Conservation (phyloP, 495 filamentous ascomycete genomes). For the Cryomyces antarcticus region DNA sequence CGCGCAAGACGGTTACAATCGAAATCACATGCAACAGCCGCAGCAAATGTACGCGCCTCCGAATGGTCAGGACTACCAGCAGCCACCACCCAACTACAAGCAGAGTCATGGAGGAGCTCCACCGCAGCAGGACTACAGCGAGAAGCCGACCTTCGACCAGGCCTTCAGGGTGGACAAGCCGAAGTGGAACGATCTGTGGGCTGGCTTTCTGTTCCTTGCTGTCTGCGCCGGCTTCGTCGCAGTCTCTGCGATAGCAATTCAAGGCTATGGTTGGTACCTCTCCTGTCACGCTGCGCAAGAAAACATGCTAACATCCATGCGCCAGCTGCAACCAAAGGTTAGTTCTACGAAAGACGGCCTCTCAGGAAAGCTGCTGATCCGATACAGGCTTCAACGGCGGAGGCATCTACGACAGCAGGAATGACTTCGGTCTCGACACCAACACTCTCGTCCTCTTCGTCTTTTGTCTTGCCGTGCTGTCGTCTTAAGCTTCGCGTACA, state of each 20-base stretch:
- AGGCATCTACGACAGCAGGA: conserved; percentile 47
- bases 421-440: conserved; percentile 50
- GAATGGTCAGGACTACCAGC: not conserved
- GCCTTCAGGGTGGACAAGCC: conserved; percentile 62
- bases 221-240: conserved; percentile 59
- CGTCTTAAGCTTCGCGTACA: conserved; percentile 54
- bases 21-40: not conserved
- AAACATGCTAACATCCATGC: too few species aligned
- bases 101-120: not conserved
- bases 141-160: conserved; percentile 49
- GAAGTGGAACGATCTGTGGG: conserved; percentile 80
- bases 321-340: too few species aligned
- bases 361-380: too few species aligned
- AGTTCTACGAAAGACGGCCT: too few species aligned
- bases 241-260: conserved; percentile 54
- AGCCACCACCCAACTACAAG: not conserved
- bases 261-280: conserved; percentile 52
- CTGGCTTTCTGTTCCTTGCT: conserved; percentile 54
- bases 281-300: too few species aligned
- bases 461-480: conserved; percentile 51
- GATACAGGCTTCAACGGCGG: conserved; percentile 49
- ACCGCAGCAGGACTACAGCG: conserved; percentile 5
- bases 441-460: conserved; percentile 73
- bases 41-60: not conserved
- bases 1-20: too few species aligned